Base-by-base conservation (phyloP, 2,329 filamentous ascomycete genomes). In the Penicillium concentricum region DNA sequence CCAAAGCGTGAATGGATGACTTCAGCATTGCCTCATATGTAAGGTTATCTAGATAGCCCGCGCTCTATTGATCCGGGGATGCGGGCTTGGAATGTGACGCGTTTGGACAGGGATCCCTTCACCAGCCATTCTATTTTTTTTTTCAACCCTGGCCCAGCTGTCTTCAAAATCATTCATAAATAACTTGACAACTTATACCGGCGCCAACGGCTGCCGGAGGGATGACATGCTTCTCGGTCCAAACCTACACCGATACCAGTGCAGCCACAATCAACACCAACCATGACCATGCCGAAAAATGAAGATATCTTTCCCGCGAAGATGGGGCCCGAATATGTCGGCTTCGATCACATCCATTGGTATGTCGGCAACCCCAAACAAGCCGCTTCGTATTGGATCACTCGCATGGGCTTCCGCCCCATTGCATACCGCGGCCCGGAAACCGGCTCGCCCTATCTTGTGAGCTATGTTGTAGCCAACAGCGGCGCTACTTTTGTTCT, bases 301-400 rank as follows among this genome's bases (percentile, higher is more conserved):
- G 48, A 56, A 51, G 53, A 62, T 37, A 66, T 67, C 41, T 60
- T 63, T 20, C 60, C 67, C 20, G 61, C 60, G 20, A 56, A 62
- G 13, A 45, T 68, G 20, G 65, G 67, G 7, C 64, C 62, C 38
- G 63, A 64, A 41, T 61, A 64, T 43, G 53, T 61, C 37, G 91
- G 90, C 68, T 96, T 95, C 74, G 90, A 95, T 75, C 90, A 95
- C 73, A 83, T 96, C 57, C 91, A 89, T 58, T 96, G 91, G 91
- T 96, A 90, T 80, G 92, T 96, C 34, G 91, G 91, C 69, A 96
- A 96, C 72, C 91, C 92, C 62, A 96, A 95, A 76, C 91, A 96
- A 79, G 90, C 91, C 5, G 91, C 92, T 22, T 84, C 88, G 10
- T 96, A 90, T 77, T 96, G 95, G 78, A 87, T 87, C 63, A 86